phyloP scores from a whole-genome alignment of 2,329 filamentous ascomycete species.

The Fusarium secorum region DNA sequence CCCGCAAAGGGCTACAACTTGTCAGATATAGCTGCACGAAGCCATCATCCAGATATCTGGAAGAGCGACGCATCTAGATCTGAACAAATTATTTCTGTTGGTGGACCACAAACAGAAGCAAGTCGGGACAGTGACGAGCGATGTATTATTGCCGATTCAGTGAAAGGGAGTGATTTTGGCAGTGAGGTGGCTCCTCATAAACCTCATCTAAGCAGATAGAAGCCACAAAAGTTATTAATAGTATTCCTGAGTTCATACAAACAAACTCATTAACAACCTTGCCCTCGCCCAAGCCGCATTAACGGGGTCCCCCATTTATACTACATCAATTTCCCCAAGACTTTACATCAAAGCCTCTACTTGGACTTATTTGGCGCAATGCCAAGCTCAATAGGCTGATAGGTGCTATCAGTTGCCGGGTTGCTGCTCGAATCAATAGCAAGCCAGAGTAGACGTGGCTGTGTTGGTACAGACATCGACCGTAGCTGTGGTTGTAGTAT shows the following conservation, averaged over 20 bases:
- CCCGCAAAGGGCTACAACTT: background rate
- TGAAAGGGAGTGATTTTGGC: background rate
- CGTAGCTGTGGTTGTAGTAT: background rate
- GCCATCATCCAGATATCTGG: background rate
- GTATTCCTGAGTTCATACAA: accelerated
- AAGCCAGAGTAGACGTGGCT: background rate
- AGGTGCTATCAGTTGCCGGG: background rate
- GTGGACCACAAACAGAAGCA: background rate
- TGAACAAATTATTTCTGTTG: background rate
- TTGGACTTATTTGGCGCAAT: background rate
- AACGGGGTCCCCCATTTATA: accelerated
- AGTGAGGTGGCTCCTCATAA: background rate
- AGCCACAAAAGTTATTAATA: background rate
- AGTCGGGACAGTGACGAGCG: background rate
- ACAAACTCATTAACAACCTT: accelerated
- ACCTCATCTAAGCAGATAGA: background rate
- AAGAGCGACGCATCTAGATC: background rate
- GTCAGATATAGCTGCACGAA: background rate
- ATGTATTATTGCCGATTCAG: background rate
- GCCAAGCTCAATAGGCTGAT: background rate
- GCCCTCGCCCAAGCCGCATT: background rate
- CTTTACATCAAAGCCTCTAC: accelerated
- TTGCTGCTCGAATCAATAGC: background rate
- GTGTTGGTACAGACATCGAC: background rate
- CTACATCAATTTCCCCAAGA: accelerated